Evolutionary conservation across 2,329 filamentous ascomycete genomes (phyloP).

Genomic region (Fusarium kyushuense): DNA sequence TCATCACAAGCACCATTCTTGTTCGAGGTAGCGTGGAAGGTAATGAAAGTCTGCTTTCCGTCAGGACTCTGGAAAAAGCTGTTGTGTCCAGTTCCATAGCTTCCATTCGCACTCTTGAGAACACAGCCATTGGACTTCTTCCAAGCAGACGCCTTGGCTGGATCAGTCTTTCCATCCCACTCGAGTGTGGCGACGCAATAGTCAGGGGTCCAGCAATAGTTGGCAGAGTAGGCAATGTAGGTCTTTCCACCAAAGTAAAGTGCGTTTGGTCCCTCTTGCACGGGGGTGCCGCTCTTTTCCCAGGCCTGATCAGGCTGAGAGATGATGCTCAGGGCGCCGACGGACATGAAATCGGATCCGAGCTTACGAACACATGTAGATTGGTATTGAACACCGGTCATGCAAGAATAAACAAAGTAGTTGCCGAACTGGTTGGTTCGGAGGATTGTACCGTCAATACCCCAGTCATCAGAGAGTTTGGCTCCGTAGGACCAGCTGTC

Average conservation of each 20-base stretch:
- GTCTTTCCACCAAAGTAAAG: conserved; percentile 66
- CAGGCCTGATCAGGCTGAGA: conserved; percentile 63
- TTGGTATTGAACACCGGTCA: conserved; percentile 56
- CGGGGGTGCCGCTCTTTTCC: conserved; percentile 62
- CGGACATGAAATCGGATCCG: conserved; percentile 55
- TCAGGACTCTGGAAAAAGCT: conserved; percentile 70
- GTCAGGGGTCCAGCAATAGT: conserved; percentile 66
- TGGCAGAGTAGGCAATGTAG: conserved; percentile 66
- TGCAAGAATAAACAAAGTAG: conserved; percentile 68
- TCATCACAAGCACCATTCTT: conserved; percentile 64
- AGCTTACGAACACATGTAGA: conserved; percentile 56
- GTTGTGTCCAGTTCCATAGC: conserved; percentile 69
- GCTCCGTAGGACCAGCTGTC: conserved; percentile 63
- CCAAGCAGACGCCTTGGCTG: conserved; percentile 60
- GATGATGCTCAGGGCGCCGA: conserved; percentile 60
- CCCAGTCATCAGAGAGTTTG: conserved; percentile 62
- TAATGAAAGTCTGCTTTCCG: conserved; percentile 65
- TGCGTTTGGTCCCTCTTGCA: conserved; percentile 67
- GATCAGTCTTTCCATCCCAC: conserved; percentile 64
- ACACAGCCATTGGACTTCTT: conserved; percentile 63
- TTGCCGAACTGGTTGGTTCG: conserved; percentile 59
- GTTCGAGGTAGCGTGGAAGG: conserved; percentile 66
- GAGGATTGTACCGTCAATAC: conserved; percentile 66
- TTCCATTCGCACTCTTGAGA: conserved; percentile 65
- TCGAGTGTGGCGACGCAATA: conserved; percentile 67